Percentiles rank a stretch among this genome's conserved stretches.
Conservation (phyloP, 352 stramenopile species). For the Pilasporangium apinafurcum region DNA sequence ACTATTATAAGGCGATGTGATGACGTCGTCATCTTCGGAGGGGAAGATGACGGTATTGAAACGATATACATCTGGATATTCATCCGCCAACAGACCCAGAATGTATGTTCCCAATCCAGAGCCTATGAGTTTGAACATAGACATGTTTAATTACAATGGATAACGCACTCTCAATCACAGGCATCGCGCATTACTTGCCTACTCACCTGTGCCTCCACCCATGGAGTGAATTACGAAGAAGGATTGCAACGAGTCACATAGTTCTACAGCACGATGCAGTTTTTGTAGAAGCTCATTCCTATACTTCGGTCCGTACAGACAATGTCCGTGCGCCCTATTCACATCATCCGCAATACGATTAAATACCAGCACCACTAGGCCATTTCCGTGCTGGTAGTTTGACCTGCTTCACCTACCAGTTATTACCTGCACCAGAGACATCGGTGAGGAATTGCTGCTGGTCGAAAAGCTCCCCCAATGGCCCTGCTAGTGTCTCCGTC, state of each 20-base stretch:
- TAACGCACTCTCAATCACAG: not conserved
- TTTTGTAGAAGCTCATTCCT: slow-evolving; percentile 71
- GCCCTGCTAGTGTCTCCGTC: slow-evolving; percentile 70
- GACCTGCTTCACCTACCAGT: slow-evolving; percentile 73
- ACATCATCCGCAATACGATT: not conserved
- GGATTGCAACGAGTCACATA: slow-evolving; percentile 88
- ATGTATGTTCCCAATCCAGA: slow-evolving; percentile 90
- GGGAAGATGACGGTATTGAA: slow-evolving; percentile 80
- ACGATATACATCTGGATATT: slow-evolving; percentile 82
- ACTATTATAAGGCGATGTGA: slow-evolving; percentile 92
- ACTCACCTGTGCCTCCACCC: slow-evolving; percentile 85
- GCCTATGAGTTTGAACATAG: slow-evolving; percentile 15
- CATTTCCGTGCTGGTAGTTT: not conserved
- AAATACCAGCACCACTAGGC: not conserved
- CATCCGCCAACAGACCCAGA: slow-evolving; percentile 73
- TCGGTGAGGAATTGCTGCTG: slow-evolving; percentile 84
- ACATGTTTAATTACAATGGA: not conserved
- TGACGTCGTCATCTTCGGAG: slow-evolving; percentile 87
- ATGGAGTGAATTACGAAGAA: slow-evolving; percentile 93
- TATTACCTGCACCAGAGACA: slow-evolving; percentile 89
- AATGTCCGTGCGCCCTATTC: slow-evolving; percentile 81
- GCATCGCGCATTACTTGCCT: no score
- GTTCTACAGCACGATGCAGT: slow-evolving; percentile 62
- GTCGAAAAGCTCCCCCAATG: slow-evolving; percentile 87
- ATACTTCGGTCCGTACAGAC: slow-evolving; percentile 86